These are phyloP conservation scores for Nakaseomyces delphensis DNA, from an alignment of 1,139 yeast species.

Conservation along the genomic window DNA sequence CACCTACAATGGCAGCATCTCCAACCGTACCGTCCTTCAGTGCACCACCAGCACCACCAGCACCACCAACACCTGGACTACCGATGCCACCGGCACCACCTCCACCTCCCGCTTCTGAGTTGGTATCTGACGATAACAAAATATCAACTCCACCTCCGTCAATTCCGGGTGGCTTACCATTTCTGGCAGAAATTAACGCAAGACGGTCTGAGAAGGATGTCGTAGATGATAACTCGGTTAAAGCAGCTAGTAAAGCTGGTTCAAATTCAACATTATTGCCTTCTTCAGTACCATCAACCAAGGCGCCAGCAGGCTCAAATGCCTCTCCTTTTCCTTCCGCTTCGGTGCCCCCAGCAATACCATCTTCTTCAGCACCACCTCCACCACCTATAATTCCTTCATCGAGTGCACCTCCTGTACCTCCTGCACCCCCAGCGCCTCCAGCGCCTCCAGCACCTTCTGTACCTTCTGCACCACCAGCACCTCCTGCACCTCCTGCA, in stretches of 20 bases:
- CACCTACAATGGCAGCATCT: conserved; percentile 15
- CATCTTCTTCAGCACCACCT: conserved; percentile 15
- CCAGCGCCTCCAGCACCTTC: conserved; percentile 20
- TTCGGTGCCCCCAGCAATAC: not conserved
- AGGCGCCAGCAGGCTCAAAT: not conserved
- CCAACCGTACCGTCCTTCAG: conserved; percentile 17
- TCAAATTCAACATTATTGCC: conserved; percentile 5
- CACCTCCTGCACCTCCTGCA: conserved; percentile 14
- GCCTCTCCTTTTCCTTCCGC: conserved; percentile 11
- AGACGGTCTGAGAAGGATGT: conserved; percentile 19
- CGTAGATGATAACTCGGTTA: conserved; percentile 8
- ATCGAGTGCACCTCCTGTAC: conserved; percentile 17
- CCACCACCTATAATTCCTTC: conserved; percentile 7
- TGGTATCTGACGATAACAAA: not conserved
- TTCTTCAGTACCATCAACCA: not conserved
- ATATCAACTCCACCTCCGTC: not conserved
- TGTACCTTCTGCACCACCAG: conserved; percentile 15
- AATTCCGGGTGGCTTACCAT: conserved; percentile 17
- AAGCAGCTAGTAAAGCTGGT: not conserved
- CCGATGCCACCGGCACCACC: conserved; percentile 22
- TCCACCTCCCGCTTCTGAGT: conserved; percentile 23
- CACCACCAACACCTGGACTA: conserved; percentile 22
- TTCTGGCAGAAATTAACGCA: conserved; percentile 21
- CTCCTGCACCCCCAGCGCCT: conserved; percentile 11
- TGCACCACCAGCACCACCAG: conserved; percentile 19